These are phyloP conservation scores for Arthrinium puccinioides DNA, from an alignment of 2,329 filamentous ascomycete genomes.

Conservation along the genomic window DNA sequence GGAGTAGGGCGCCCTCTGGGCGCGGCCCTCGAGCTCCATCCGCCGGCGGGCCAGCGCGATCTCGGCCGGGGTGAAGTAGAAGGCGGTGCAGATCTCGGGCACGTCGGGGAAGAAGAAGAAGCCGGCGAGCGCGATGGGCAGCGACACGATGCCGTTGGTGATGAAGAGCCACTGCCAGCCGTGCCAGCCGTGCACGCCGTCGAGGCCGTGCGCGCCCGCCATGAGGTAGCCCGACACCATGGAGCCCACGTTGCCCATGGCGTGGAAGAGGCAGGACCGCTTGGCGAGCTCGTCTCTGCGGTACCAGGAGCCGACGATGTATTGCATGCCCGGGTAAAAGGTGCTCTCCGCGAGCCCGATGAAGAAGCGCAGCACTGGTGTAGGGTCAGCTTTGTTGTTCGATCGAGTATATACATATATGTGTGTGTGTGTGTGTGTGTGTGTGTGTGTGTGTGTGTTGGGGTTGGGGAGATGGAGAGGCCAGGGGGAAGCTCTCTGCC, in stretches of 20 bases:
- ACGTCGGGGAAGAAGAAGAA: slow-evolving; percentile 35
- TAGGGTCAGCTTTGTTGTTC: too few species aligned
- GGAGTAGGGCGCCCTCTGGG: slow-evolving; percentile 30
- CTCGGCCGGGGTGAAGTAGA: slow-evolving; percentile 29
- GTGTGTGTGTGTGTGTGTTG: too few species aligned
- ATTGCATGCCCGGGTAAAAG: slow-evolving; percentile 25
- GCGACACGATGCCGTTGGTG: slow-evolving; percentile 44
- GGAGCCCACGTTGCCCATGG: slow-evolving; percentile 18
- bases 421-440: too few species aligned
- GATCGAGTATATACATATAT: too few species aligned
- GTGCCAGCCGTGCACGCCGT: slow-evolving; percentile 35
- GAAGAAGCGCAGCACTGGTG: slow-evolving; percentile 26
- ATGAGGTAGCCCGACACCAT: slow-evolving; percentile 47
- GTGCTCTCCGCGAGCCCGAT: slow-evolving; percentile 23
- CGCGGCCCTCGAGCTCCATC: slow-evolving; percentile 37
- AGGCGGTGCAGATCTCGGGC: slow-evolving; percentile 29
- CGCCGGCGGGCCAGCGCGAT: slow-evolving; percentile 29
- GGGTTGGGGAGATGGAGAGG: too few species aligned
- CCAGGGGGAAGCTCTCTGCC: too few species aligned
- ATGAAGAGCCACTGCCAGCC: slow-evolving; percentile 52
- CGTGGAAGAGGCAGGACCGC: slow-evolving; percentile 31
- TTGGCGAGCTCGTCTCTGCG: slow-evolving; percentile 36
- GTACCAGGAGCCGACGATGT: slow-evolving; percentile 30
- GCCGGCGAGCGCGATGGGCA: slow-evolving; percentile 42
- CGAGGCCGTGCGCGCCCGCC: slow-evolving; percentile 42